Base-by-base conservation (phyloP, 202 grass and related monocot species). In the Elaeis oleifera region DNA sequence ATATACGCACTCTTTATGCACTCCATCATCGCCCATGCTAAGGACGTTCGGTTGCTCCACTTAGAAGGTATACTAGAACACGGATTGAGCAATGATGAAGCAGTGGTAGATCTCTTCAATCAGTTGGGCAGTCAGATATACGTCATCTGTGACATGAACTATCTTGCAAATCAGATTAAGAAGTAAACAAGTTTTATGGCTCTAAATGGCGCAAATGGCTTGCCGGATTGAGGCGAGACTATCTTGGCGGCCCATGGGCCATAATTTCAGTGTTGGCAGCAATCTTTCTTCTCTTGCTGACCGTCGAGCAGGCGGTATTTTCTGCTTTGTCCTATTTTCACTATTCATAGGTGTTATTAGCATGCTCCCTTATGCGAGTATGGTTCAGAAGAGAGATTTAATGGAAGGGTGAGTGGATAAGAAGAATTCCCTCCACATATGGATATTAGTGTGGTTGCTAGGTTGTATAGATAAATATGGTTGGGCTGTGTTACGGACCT, bases 231-330 rank as follows among this genome's bases (percentile, higher is more conserved):
- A 75, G 57, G 14, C 39, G 52, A 3, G 18, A 28, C 13, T 75
- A 67, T 36, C 67, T 75, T 22, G 25, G 26, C 17, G 60, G 21
- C 51, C 61, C 53, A 0, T 75, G 72, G 72, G 14, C 61, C 15
- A 11, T 51, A 4, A 67, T 67, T 6, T 75, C 72, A 17, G 3
- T 75, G 2, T 24, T 24, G 23, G 23, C 23, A 24, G 23, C 23
- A 3, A 24, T 24, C 23, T 24, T 24, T 24, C 23, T 24, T 24
- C 23, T 24, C 23, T 24, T 24, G 23, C 23, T 24, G 23, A 24
- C 23, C 23, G 3, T 24, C 3, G 23, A 24, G 2, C 23, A 24
- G 0, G 23, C 23, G 0, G 1, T 2, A 24, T 24, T 24, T 24
- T 3, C 23, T 24, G 2, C 23, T 3, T 3, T 24, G 23, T 24